Evolutionary conservation across 192 early-diverging fungal genomes (phyloP), one percentile per base, ranked within the genome.

Genomic region (Bifiguratus adelaidae): DNA sequence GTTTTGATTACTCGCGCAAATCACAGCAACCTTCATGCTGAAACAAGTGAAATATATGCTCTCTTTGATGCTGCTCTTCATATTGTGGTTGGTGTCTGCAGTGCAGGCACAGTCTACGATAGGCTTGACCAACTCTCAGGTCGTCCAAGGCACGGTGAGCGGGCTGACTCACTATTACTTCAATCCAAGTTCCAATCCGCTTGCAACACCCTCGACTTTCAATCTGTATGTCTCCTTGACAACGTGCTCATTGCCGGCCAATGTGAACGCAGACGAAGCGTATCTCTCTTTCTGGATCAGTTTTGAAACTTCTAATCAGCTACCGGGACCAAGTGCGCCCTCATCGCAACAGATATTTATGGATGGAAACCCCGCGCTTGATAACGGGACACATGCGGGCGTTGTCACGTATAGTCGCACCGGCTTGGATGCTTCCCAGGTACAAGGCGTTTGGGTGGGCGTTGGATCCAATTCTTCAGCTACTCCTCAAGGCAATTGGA

Each of bases 1-100:
- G 60, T 98, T 98, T 70, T 92, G 91, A 56, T 98, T 98, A 50
- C 88, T 92, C 20, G 91, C 90, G 52, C 95, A 98, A 28, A 98
- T 86, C 3, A 98, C 89, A 2, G 94, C 94, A n/a, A n/a, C n/a
- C n/a, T n/a, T n/a, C n/a, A n/a, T n/a, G n/a, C n/a, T n/a, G n/a
- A n/a, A n/a, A n/a, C n/a, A n/a, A n/a, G n/a, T n/a, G n/a, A n/a
- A n/a, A n/a, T n/a, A n/a, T n/a, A n/a, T n/a, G n/a, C n/a, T n/a
- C n/a, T n/a, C n/a, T n/a, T n/a, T n/a, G n/a, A n/a, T n/a, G n/a
- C n/a, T n/a, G n/a, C n/a, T n/a, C n/a, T n/a, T n/a, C n/a, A n/a
- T n/a, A n/a, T n/a, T n/a, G n/a, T n/a, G n/a, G n/a, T n/a, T n/a
- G n/a, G n/a, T n/a, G n/a, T n/a, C n/a, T n/a, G n/a, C n/a, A n/a